Evolutionary conservation across 2,329 filamentous ascomycete genomes (phyloP).

Genomic region (Xylaria sp.): DNA sequence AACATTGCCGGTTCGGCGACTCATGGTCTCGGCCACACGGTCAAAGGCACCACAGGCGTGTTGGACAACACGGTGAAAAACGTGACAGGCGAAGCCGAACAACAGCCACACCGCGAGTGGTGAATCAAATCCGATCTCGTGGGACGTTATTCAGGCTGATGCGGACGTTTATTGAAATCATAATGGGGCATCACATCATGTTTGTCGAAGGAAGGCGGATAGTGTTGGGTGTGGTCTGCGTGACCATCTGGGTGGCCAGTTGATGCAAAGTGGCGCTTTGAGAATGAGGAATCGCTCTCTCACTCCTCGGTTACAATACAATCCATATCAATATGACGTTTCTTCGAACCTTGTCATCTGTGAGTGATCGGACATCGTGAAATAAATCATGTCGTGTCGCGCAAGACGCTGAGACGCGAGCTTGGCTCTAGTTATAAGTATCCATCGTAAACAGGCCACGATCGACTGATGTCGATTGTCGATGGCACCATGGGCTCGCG

Average conservation of each 20-base stretch:
- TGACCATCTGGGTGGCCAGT: not conserved
- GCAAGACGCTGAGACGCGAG: not conserved
- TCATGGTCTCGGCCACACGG: conserved; percentile 49
- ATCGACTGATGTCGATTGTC: conserved; percentile 22
- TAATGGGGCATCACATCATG: conserved; percentile 12
- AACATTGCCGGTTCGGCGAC: conserved; percentile 45
- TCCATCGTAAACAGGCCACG: conserved; percentile 23
- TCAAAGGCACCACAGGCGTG: conserved; percentile 43
- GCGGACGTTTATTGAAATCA: conserved; percentile 16
- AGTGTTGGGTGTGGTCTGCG: not conserved
- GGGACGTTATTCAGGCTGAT: conserved; percentile 1
- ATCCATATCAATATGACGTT: not conserved
- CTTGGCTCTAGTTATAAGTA: conserved; percentile 10
- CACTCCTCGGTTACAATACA: not conserved
- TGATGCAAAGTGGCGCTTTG: not conserved
- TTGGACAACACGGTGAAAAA: conserved; percentile 44
- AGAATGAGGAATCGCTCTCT: not conserved
- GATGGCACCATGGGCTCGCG: conserved; percentile 25
- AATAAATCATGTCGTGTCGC: not conserved
- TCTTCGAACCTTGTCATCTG: not conserved
- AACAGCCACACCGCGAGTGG: conserved; percentile 21
- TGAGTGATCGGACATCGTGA: conserved; percentile 13
- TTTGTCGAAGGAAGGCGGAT: not conserved
- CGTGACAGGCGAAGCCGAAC: conserved; percentile 35
- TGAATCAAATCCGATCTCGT: not conserved